A percentile compares a stretch with the other conserved stretches of the same genome.
phyloP scores from a whole-genome alignment of 2,329 filamentous ascomycete genomes.

The Xylaria polymorpha region DNA sequence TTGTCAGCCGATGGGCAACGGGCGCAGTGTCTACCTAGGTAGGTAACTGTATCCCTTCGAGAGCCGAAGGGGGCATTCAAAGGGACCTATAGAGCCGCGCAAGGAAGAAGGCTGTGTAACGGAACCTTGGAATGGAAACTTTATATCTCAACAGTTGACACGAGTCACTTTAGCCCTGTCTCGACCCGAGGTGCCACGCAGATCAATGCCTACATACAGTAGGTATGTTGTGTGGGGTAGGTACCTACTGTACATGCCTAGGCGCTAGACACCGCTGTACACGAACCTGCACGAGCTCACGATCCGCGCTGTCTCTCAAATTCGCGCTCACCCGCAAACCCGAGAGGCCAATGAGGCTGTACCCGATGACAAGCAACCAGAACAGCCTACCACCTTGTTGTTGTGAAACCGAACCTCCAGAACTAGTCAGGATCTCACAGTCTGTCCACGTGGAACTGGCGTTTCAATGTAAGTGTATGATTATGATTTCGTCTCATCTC shows the following conservation, averaged over 20 bases:
- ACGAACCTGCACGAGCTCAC: too few species aligned
- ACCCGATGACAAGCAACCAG: slow-evolving; percentile 24
- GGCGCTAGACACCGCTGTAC: too few species aligned
- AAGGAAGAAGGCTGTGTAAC: slow-evolving; percentile 21
- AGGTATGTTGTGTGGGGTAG: slow-evolving; percentile 14
- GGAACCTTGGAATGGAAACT: too few species aligned
- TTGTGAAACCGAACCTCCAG: slow-evolving; percentile 4
- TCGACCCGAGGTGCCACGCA: neutral
- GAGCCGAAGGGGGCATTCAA: too few species aligned
- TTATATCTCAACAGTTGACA: slow-evolving; percentile 4
- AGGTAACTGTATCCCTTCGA: too few species aligned
- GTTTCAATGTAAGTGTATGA: slow-evolving; percentile 2
- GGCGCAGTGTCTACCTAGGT: neutral
- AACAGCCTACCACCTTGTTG: neutral
- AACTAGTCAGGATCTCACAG: neutral
- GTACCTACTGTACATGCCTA: neutral
- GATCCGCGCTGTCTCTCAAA: slow-evolving; percentile 9
- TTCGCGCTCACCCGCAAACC: slow-evolving; percentile 7
- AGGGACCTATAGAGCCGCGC: neutral
- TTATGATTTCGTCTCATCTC: neutral
- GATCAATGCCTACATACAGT: neutral
- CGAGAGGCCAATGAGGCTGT: slow-evolving; percentile 49
- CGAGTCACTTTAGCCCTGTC: neutral
- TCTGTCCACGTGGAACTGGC: slow-evolving; percentile 1
- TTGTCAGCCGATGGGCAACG: slow-evolving; percentile 9